phyloP scores from a whole-genome alignment of 2,329 filamentous ascomycete genomes.

The Sporothrix curviconia region DNA sequence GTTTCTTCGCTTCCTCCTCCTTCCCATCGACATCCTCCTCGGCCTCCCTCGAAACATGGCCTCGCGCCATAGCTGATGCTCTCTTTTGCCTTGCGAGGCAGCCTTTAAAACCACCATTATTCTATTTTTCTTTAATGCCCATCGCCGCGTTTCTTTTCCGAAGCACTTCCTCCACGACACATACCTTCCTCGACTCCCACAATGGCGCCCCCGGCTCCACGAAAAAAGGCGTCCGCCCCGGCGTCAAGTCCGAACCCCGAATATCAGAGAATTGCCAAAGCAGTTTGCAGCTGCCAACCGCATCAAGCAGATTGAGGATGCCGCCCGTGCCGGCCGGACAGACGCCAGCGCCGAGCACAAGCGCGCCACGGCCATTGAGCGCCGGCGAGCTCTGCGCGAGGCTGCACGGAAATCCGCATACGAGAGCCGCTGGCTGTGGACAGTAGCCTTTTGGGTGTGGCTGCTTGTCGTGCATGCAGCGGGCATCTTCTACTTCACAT shows the following conservation, averaged over 20 bases:
- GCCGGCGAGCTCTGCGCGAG: constrained; percentile 42
- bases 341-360: constrained; percentile 21
- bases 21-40: background rate
- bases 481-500: constrained; percentile 87
- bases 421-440: constrained; percentile 50
- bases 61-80: constrained; percentile 4
- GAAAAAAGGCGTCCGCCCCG: constrained; percentile 19
- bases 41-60: constrained; percentile 3
- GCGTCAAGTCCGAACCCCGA: constrained; percentile 28
- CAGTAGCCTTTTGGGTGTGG: constrained; percentile 62
- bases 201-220: constrained; percentile 21
- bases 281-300: constrained; percentile 49
- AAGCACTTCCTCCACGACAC: background rate
- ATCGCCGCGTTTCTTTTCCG: background rate
- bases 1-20: background rate
- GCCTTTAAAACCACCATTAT: background rate
- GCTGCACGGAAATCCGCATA: constrained; percentile 41
- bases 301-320: constrained; percentile 38
- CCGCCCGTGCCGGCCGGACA: constrained; percentile 24
- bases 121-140: background rate
- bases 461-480: constrained; percentile 67
- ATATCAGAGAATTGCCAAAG: constrained; percentile 46
- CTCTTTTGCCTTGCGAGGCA: constrained; percentile 8
- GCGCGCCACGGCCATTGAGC: constrained; percentile 33
- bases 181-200: background rate